These are phyloP conservation scores for Scedosporium dehoogii DNA, from an alignment of 2,329 filamentous ascomycete species.

Conservation along the genomic window DNA sequence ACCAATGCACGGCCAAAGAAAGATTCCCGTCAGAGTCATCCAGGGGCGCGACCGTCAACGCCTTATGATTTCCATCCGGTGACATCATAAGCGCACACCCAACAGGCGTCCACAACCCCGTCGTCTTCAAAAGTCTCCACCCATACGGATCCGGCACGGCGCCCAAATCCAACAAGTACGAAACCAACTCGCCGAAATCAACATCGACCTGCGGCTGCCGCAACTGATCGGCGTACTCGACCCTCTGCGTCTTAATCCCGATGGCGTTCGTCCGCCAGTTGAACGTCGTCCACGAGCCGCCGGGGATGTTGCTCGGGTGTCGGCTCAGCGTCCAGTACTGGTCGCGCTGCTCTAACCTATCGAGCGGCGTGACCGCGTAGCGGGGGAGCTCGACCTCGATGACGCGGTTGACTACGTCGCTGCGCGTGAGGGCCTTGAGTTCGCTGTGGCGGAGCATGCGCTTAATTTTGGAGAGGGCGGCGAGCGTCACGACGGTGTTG, in stretches of 20 bases:
- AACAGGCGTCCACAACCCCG: conserved; percentile 50
- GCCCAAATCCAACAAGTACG: conserved; percentile 53
- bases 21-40: conserved; percentile 53
- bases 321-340: conserved; percentile 49
- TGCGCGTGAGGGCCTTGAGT: conserved; percentile 50
- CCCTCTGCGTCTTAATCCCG: conserved; percentile 50
- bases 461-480: conserved; percentile 50
- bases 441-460: conserved; percentile 45
- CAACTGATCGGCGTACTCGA: conserved; percentile 51
- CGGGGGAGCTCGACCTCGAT: conserved; percentile 58
- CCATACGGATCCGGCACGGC: conserved; percentile 50
- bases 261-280: conserved; percentile 56
- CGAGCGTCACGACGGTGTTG: conserved; percentile 50
- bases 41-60: conserved; percentile 42
- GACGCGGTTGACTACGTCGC: conserved; percentile 54
- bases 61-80: conserved; percentile 36
- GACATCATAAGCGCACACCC: conserved; percentile 47
- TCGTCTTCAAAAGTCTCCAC: conserved; percentile 45
- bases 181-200: conserved; percentile 48
- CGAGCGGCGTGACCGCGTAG: conserved; percentile 51
- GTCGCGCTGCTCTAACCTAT: conserved; percentile 39
- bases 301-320: conserved; percentile 42
- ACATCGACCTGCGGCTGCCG: conserved; percentile 43
- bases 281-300: conserved; percentile 55
- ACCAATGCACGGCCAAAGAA: conserved; percentile 48